phyloP scores from a whole-genome alignment of 2,329 filamentous ascomycete species.

The Fusarium armeniacum region DNA sequence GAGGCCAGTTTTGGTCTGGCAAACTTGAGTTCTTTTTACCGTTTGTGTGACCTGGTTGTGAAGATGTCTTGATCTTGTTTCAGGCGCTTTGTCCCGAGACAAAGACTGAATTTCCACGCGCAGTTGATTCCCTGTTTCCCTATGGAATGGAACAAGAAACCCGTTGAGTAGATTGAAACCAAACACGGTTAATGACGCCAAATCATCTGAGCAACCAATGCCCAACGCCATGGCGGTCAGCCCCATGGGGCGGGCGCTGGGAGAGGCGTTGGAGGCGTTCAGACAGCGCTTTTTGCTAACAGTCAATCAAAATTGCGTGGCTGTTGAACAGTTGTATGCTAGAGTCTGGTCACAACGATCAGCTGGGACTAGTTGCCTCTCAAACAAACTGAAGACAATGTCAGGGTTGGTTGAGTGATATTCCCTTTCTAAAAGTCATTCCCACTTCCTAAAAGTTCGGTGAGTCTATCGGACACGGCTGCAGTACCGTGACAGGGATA shows the following conservation, averaged over 20 bases:
- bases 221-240: constrained; percentile 8
- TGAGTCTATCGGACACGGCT: neutral
- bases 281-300: constrained; percentile 11
- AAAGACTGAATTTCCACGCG: neutral
- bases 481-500: constrained; percentile 3
- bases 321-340: neutral
- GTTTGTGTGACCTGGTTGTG: neutral
- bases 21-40: constrained; percentile 13
- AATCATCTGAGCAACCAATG: constrained; percentile 1
- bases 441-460: neutral
- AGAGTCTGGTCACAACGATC: neutral
- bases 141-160: constrained; percentile 3
- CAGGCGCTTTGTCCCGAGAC: constrained; percentile 9
- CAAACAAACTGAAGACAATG: neutral
- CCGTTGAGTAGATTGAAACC: neutral
- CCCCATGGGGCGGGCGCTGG: constrained; percentile 16
- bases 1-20: constrained; percentile 60
- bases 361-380: neutral
- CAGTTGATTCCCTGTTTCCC: neutral
- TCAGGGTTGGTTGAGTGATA: neutral
- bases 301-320: constrained; percentile 28
- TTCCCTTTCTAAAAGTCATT: neutral
- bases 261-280: constrained; percentile 23
- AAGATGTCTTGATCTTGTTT: constrained; percentile 7
- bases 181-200: neutral